Evolutionary conservation across 2,329 filamentous ascomycete species (phyloP).

Genomic region (Aspergillus fischeri): DNA sequence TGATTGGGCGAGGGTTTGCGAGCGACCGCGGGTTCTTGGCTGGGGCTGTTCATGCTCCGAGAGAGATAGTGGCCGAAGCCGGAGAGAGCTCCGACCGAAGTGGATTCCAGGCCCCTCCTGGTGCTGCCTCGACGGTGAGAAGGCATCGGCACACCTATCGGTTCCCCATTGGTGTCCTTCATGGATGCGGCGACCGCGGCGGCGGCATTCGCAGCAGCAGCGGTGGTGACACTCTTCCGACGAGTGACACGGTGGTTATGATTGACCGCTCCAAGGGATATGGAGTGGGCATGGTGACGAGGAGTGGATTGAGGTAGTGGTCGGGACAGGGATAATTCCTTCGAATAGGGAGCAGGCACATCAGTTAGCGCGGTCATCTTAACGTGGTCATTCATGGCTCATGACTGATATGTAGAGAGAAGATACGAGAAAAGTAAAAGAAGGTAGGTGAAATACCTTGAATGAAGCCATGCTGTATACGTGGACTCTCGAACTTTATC

Average conservation of each 20-base stretch:
- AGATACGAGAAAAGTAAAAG: neutral
- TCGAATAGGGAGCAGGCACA: constrained; percentile 9
- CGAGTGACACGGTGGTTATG: constrained; percentile 80
- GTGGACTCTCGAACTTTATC: constrained; percentile 28
- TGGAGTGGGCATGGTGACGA: constrained; percentile 76
- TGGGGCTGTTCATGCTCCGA: constrained; percentile 35
- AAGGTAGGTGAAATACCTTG: constrained; percentile 26
- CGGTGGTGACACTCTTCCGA: constrained; percentile 86
- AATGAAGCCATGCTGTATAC: constrained; percentile 36
- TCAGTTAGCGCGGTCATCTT: constrained; percentile 16
- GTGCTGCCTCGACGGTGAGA: constrained; percentile 52
- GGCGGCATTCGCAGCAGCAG: constrained; percentile 66
- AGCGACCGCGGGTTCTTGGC: constrained; percentile 29
- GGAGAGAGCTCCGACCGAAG: constrained; percentile 44
- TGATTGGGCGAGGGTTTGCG: constrained; percentile 38
- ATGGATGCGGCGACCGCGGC: constrained; percentile 59
- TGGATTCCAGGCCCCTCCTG: constrained; percentile 60
- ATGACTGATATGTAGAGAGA: neutral
- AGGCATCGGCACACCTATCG: constrained; percentile 56
- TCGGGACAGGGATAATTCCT: constrained; percentile 55
- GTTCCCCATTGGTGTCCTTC: constrained; percentile 56
- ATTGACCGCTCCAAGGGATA: constrained; percentile 73
- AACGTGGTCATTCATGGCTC: neutral
- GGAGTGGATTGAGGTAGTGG: constrained; percentile 65
- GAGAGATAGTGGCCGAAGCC: constrained; percentile 42